Evolutionary conservation across 2,329 filamentous ascomycete genomes (phyloP).

Genomic region (Cryphonectria radicalis): DNA sequence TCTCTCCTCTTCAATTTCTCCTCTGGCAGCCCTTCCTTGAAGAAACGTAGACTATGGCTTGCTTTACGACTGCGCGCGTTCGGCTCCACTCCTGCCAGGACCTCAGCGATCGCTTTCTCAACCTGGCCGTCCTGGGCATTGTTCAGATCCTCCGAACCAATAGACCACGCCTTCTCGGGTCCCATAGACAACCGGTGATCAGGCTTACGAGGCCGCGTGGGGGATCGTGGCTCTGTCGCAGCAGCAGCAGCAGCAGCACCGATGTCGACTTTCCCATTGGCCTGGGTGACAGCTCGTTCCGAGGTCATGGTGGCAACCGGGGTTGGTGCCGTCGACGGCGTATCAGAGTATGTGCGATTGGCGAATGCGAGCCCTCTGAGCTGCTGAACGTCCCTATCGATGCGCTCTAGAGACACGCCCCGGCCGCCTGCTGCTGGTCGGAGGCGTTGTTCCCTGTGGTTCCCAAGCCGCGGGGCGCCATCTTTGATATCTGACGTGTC

Average conservation of each 20-base stretch:
- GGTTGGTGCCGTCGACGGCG: conserved; percentile 6
- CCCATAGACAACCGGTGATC: conserved; percentile 50
- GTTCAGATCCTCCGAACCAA: conserved; percentile 55
- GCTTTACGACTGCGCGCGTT: conserved; percentile 69
- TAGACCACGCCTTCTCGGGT: conserved; percentile 67
- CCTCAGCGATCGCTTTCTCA: conserved; percentile 67
- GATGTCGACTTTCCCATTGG: conserved; percentile 14
- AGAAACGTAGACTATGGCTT: conserved; percentile 69
- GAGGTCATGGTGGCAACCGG: background rate
- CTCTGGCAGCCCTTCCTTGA: conserved; percentile 67
- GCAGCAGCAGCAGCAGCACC: background rate
- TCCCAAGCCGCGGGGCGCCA: conserved; percentile 41
- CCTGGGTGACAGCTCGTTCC: conserved; percentile 6
- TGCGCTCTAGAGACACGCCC: conserved; percentile 49
- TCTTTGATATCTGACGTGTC: conserved; percentile 41
- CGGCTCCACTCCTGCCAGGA: conserved; percentile 63
- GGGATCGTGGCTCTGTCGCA: conserved; percentile 14
- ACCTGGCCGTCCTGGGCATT: conserved; percentile 60
- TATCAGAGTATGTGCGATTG: conserved; percentile 31
- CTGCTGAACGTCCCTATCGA: conserved; percentile 45
- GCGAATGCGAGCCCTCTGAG: conserved; percentile 34
- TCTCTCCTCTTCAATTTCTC: conserved; percentile 61
- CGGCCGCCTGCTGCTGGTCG: conserved; percentile 36
- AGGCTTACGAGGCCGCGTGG: conserved; percentile 41
- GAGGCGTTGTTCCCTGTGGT: conserved; percentile 42